These are phyloP conservation scores for Mortierella claussenii DNA, from an alignment of 192 early-diverging fungal species.

Conservation along the genomic window DNA sequence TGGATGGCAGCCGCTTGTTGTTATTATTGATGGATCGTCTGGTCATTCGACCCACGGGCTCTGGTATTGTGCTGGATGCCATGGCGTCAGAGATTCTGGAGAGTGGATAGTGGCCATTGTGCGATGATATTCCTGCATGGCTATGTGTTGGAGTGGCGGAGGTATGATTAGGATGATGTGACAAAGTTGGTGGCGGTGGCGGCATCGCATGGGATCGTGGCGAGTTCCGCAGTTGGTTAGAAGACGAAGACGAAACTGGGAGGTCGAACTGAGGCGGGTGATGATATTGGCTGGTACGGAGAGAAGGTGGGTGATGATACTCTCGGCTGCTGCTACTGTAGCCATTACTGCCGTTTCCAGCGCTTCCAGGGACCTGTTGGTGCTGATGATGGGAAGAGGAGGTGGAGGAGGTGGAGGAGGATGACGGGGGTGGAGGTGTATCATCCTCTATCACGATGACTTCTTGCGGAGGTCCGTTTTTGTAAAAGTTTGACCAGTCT, in stretches of 20 bases:
- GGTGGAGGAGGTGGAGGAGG: conserved; percentile 21
- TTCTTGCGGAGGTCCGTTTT: conserved; percentile 46
- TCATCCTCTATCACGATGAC: conserved; percentile 55
- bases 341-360: conserved; percentile 16
- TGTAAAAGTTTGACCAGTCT: conserved; percentile 47
- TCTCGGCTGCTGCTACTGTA: background rate
- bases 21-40: no score
- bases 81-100: background rate
- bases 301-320: background rate
- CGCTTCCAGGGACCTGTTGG: conserved; percentile 27
- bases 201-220: conserved; percentile 30
- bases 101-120: conserved; percentile 9
- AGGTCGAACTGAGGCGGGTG: background rate
- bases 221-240: conserved; percentile 7
- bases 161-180: conserved; percentile 8
- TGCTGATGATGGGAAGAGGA: conserved; percentile 12
- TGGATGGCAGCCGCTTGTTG: conserved; percentile 26
- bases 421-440: conserved; percentile 39
- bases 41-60: background rate
- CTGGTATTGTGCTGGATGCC: conserved; percentile 1
- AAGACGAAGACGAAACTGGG: background rate
- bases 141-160: background rate
- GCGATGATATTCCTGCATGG: no score
- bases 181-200: conserved; percentile 23
- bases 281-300: background rate